phyloP scores from a whole-genome alignment of 495 filamentous ascomycete genomes.

The Hypomontagnella submonticulosa region DNA sequence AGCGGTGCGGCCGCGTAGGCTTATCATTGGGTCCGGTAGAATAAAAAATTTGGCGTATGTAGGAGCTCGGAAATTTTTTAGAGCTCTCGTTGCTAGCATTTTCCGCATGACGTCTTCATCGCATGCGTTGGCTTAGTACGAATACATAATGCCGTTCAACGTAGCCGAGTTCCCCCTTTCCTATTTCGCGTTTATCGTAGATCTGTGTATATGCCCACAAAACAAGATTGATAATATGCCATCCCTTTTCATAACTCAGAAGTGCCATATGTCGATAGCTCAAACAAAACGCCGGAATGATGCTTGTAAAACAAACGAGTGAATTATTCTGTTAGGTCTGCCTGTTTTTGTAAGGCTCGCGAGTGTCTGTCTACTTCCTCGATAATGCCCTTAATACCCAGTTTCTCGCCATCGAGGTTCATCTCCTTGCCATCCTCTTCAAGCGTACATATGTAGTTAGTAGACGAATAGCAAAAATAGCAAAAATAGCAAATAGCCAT shows the following conservation, averaged over 20 bases:
- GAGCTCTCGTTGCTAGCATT: slow-evolving; percentile 23
- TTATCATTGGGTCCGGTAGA: slow-evolving; percentile 38
- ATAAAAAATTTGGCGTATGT: slow-evolving; percentile 38
- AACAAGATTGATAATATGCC: not conserved
- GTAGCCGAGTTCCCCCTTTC: not conserved
- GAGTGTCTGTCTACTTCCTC: slow-evolving; percentile 94
- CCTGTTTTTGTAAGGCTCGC: slow-evolving; percentile 78
- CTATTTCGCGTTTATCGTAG: not conserved
- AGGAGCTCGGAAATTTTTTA: slow-evolving; percentile 19
- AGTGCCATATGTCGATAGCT: slow-evolving; percentile 30
- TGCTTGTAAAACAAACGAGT: slow-evolving; percentile 37
- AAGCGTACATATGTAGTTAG: slow-evolving; percentile 43
- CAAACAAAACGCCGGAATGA: slow-evolving; percentile 49
- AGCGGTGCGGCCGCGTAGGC: slow-evolving; percentile 90
- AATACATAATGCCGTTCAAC: slow-evolving; percentile 17
- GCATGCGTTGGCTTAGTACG: slow-evolving; percentile 21
- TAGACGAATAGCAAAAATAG: no score
- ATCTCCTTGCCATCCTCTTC: slow-evolving; percentile 88
- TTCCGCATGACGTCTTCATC: slow-evolving; percentile 5
- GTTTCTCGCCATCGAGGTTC: slow-evolving; percentile 72
- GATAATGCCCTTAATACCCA: slow-evolving; percentile 86
- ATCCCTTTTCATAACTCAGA: not conserved
- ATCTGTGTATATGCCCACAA: not conserved
- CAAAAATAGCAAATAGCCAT: not conserved
- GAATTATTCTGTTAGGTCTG: slow-evolving; percentile 71